These are phyloP conservation scores for Brassica hybrid DNA, from an alignment of 441 rosid species.

Conservation along the genomic window DNA sequence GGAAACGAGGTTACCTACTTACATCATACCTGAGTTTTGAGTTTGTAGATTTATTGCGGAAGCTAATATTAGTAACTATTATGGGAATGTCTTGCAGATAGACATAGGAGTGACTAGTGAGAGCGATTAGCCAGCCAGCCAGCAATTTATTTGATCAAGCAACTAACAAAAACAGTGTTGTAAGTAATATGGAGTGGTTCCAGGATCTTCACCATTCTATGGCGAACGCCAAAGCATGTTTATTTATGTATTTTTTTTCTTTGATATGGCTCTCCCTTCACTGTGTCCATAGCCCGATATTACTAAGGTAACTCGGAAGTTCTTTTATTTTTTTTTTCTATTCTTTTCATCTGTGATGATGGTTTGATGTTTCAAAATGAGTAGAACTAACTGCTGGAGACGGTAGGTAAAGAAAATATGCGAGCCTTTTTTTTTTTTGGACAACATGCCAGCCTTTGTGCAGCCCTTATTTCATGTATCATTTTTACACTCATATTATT, in stretches of 20 bases:
- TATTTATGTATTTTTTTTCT: constrained; percentile 9
- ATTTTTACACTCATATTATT: too few relatives aligned
- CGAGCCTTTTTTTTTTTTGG: neutral
- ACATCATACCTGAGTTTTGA: neutral
- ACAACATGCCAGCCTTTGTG: too few relatives aligned
- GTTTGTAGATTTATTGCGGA: neutral
- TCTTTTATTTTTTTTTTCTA: neutral
- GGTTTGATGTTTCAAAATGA: constrained; percentile 30
- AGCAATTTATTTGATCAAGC: constrained; percentile 30
- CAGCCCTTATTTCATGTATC: too few relatives aligned
- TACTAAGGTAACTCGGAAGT: neutral
- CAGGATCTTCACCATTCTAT: neutral
- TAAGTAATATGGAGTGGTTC: constrained; percentile 26
- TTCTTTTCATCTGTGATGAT: constrained; percentile 13
- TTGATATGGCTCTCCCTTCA: constrained; percentile 28
- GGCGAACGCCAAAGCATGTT: constrained; percentile 26
- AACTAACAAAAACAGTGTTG: constrained; percentile 33
- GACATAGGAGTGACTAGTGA: constrained; percentile 63
- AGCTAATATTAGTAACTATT: constrained; percentile 15
- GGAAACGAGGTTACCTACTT: constrained; percentile 73
- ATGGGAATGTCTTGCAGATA: constrained; percentile 49
- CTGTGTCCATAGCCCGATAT: neutral
- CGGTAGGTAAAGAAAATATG: constrained; percentile 28
- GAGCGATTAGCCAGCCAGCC: constrained; percentile 74
- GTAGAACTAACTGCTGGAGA: constrained; percentile 32